Conservation (phyloP, 345 rosid genomes). For the Hirschfeldia incana region DNA sequence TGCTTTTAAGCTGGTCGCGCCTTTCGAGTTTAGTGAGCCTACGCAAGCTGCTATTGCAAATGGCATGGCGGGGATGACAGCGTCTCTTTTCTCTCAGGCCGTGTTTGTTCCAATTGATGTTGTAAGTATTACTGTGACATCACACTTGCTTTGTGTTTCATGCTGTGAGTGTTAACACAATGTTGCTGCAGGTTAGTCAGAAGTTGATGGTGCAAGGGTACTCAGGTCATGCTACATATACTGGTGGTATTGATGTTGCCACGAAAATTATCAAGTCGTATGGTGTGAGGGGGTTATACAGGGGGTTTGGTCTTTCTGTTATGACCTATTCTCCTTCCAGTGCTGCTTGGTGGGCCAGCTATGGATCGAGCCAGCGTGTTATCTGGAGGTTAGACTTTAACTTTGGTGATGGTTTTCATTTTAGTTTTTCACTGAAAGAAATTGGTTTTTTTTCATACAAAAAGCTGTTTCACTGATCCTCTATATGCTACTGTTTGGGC, state of each 20-base stretch:
- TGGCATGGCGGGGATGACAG: slow-evolving; percentile 93
- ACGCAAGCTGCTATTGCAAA: slow-evolving; percentile 90
- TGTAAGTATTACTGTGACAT: slow-evolving; percentile 46
- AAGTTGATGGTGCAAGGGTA: slow-evolving; percentile 99
- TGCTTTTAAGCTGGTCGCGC: slow-evolving; percentile 69
- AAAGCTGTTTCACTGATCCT: too few species aligned
- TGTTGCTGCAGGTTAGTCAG: slow-evolving; percentile 75
- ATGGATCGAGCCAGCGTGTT: slow-evolving; percentile 92
- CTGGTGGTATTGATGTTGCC: slow-evolving; percentile 92
- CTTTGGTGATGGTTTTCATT: neutral
- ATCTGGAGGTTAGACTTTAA: slow-evolving; percentile 71
- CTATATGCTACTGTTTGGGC: slow-evolving; percentile 13
- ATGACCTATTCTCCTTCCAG: slow-evolving; percentile 96
- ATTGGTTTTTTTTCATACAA: too few species aligned
- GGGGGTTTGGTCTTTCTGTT: slow-evolving; percentile 93
- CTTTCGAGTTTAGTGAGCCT: slow-evolving; percentile 65
- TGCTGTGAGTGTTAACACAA: neutral
- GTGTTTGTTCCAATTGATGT: slow-evolving; percentile 96
- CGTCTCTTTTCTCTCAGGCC: slow-evolving; percentile 81
- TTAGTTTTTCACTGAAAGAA: neutral
- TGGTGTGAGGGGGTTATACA: slow-evolving; percentile 83
- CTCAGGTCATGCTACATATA: slow-evolving; percentile 80
- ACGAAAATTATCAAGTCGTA: slow-evolving; percentile 72
- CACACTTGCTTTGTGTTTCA: neutral
- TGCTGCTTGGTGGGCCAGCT: slow-evolving; percentile 99